Evolutionary conservation across 345 rosid species (phyloP), one percentile per base, ranked within the genome.

Genomic region (Nephelium lappaceum): DNA sequence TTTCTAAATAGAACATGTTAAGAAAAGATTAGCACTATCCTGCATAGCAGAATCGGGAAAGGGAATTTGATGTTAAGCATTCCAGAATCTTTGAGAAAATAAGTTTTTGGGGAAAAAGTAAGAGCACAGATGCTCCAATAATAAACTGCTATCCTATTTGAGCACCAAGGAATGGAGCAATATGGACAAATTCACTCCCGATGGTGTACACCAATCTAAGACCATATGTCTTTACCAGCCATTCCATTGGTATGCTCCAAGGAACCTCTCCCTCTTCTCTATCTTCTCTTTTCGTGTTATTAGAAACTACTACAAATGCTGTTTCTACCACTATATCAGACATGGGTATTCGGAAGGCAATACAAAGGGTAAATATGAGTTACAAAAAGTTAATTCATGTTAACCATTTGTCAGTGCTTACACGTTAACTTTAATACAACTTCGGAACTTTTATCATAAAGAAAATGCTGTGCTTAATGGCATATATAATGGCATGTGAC

Each of bases 391-490:
- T 23, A 61, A 60, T 27, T 36, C 14, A 45, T 4, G n/a, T 11
- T 60, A 60, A 65, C 8, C 21, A 16, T 55, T 66, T 72, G 39
- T 77, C 61, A 80, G 71, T 72, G 67, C 25, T 69, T 58, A 38
- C 24, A 74, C 57, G 38, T 24, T 39, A 77, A 75, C 79, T 61
- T 69, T 16, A 41, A 55, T 6, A 21, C 39, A 45, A 67, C 73
- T 1, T 24, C 14, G 10, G 25, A n/a, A 24, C 21, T 70, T 62
- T 55, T 51, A 68, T 5, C 41, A 24, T 58, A 39, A 18, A 41
- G 31, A 62, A 38, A 47, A 63, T 38, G 45, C n/a, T 16, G 47
- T 47, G 8, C 24, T 41, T 64, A 36, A 45, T 41, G 14, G 63
- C 21, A 21, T 23, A 31, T 19, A 77, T 18, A 67, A 75, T 5